phyloP scores from a whole-genome alignment of 768 basidiomycete genomes.

The Rhizopogon salebrosus region DNA sequence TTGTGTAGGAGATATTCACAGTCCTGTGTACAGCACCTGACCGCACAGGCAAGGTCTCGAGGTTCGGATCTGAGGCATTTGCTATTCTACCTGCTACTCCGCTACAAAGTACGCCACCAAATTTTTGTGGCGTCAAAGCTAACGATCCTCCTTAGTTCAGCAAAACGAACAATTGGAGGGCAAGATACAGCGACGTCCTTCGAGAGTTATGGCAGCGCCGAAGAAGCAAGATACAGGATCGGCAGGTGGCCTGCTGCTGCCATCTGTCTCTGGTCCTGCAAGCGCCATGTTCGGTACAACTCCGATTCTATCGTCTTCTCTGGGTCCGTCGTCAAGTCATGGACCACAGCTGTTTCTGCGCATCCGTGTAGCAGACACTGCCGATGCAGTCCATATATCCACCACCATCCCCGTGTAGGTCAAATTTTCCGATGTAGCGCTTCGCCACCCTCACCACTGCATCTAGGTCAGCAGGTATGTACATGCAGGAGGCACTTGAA shows the following conservation, averaged over 20 bases:
- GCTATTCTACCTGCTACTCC: conserved; percentile 77
- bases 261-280: conserved; percentile 30
- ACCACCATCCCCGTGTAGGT: conserved; percentile 90
- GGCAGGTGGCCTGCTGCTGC: conserved; percentile 31
- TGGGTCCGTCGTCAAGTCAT: conserved; percentile 64
- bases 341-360: conserved; percentile 83
- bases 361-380: conserved; percentile 74
- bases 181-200: conserved; percentile 80
- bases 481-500: conserved; percentile 94
- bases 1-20: not conserved
- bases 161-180: conserved; percentile 80
- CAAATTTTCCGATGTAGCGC: not conserved
- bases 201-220: conserved; percentile 52
- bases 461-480: conserved; percentile 81
- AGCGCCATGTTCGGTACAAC: conserved; percentile 48
- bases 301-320: conserved; percentile 55
- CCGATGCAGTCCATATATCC: conserved; percentile 78
- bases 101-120: conserved; percentile 50
- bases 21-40: conserved; percentile 70
- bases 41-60: conserved; percentile 75
- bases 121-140: not conserved
- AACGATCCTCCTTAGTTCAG: conserved; percentile 35
- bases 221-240: conserved; percentile 52
- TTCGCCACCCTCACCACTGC: not conserved
- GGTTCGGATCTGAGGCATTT: conserved; percentile 88